phyloP scores from a whole-genome alignment of 164 flowering plant genomes.

The Stephania japonica region DNA sequence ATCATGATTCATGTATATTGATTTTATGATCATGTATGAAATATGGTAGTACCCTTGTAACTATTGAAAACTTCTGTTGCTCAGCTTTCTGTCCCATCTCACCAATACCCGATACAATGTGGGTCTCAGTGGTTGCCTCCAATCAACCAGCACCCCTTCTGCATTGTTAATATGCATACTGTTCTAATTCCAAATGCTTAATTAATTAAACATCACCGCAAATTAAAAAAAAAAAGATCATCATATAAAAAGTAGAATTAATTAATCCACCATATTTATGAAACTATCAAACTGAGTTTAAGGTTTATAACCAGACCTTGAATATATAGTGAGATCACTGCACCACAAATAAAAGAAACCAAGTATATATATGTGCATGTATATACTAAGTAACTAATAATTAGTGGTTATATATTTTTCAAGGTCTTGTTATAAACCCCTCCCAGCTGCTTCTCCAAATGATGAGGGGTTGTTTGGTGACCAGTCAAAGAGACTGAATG shows the following conservation, averaged over 20 bases:
- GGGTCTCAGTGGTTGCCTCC: constrained; percentile 46
- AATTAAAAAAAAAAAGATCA: background rate
- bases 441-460: constrained; percentile 24
- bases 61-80: constrained; percentile 78
- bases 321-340: constrained; percentile 9
- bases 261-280: background rate
- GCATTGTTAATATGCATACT: constrained; percentile 13
- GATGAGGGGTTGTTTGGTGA: constrained; percentile 27
- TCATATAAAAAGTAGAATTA: background rate
- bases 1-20: background rate
- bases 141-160: constrained; percentile 34
- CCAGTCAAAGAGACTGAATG: constrained; percentile 66
- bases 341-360: constrained; percentile 23
- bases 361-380: background rate
- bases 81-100: constrained; percentile 89
- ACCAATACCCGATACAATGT: constrained; percentile 50
- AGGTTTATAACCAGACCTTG: constrained; percentile 34
- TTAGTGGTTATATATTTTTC: constrained; percentile 13
- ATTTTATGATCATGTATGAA: constrained; percentile 31
- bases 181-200: constrained; percentile 22
- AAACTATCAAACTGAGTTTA: constrained; percentile 13
- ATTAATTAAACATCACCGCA: constrained; percentile 2
- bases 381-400: background rate
- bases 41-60: constrained; percentile 25
- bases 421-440: constrained; percentile 39